Conservation (phyloP, 2,329 filamentous ascomycete genomes). For the Aspergillus intermedius region DNA sequence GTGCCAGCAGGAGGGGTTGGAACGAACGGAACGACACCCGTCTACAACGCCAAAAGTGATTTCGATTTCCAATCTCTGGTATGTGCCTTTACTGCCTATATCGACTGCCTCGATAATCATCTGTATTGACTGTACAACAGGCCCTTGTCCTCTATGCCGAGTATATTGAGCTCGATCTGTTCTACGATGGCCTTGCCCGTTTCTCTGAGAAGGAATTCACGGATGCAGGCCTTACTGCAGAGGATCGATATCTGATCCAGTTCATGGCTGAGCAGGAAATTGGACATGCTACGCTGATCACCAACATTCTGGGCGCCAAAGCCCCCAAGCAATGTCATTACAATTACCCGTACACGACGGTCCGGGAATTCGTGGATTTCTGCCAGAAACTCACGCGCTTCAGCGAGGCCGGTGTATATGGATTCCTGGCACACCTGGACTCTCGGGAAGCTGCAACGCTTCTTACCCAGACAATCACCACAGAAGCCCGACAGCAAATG, state of each 20-base stretch:
- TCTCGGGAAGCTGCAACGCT: slow-evolving; percentile 67
- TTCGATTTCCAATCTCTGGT: slow-evolving; percentile 74
- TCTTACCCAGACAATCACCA: slow-evolving; percentile 68
- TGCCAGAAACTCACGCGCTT: slow-evolving; percentile 77
- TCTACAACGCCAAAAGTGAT: slow-evolving; percentile 72
- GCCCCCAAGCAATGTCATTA: slow-evolving; percentile 73
- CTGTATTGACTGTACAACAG: slow-evolving; percentile 12
- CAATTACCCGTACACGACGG: slow-evolving; percentile 69
- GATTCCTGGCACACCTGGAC: slow-evolving; percentile 72
- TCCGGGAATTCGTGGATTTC: slow-evolving; percentile 75
- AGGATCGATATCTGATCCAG: slow-evolving; percentile 64
- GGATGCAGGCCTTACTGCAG: slow-evolving; percentile 58
- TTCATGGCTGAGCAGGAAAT: slow-evolving; percentile 74
- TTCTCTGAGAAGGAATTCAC: slow-evolving; percentile 66
- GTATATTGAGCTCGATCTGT: slow-evolving; percentile 78
- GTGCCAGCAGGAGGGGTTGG: slow-evolving; percentile 66
- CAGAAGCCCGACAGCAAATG: slow-evolving; percentile 75
- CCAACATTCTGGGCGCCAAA: slow-evolving; percentile 66
- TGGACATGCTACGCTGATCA: slow-evolving; percentile 69
- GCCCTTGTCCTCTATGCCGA: slow-evolving; percentile 71
- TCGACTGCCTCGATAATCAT: not conserved
- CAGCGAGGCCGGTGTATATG: slow-evolving; percentile 73
- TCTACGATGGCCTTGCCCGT: slow-evolving; percentile 65
- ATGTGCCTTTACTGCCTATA: slow-evolving; percentile 6
- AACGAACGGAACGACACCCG: slow-evolving; percentile 68